Conservation (phyloP, 2,329 filamentous ascomycete species). For the Dothideomycetidae sp. region DNA sequence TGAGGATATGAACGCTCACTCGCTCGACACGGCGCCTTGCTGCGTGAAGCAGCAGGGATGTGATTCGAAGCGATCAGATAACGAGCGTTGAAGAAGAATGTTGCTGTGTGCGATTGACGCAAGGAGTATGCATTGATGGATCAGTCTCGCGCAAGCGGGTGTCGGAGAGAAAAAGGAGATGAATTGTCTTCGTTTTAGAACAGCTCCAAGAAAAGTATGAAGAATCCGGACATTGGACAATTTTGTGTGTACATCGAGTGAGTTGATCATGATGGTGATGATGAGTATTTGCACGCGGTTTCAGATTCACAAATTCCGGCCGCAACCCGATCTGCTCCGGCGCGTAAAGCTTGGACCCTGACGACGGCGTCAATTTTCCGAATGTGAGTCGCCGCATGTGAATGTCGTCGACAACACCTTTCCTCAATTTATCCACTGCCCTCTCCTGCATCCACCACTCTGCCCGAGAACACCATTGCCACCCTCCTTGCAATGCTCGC, state of each 20-base stretch:
- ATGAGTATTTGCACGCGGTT: too few relatives aligned
- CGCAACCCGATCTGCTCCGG: constrained; percentile 8
- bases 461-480: constrained; percentile 5
- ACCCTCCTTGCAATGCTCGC: constrained; percentile 11
- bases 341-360: constrained; percentile 1
- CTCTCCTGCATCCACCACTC: neutral
- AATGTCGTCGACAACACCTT: neutral
- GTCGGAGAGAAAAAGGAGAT: constrained; percentile 1
- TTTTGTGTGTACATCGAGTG: too few relatives aligned
- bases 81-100: constrained; percentile 17
- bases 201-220: constrained; percentile 1
- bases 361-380: constrained; percentile 3
- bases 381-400: neutral
- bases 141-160: constrained; percentile 4
- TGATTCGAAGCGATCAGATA: constrained; percentile 13
- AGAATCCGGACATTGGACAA: neutral
- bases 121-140: constrained; percentile 6
- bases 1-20: constrained; percentile 15
- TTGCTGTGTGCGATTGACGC: constrained; percentile 12
- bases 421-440: neutral
- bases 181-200: too few relatives aligned
- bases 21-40: constrained; percentile 9
- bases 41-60: constrained; percentile 8
- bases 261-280: too few relatives aligned
- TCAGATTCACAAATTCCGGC: too few relatives aligned